phyloP scores from a whole-genome alignment of 2,329 filamentous ascomycete species.

The Stemphylium beticola region DNA sequence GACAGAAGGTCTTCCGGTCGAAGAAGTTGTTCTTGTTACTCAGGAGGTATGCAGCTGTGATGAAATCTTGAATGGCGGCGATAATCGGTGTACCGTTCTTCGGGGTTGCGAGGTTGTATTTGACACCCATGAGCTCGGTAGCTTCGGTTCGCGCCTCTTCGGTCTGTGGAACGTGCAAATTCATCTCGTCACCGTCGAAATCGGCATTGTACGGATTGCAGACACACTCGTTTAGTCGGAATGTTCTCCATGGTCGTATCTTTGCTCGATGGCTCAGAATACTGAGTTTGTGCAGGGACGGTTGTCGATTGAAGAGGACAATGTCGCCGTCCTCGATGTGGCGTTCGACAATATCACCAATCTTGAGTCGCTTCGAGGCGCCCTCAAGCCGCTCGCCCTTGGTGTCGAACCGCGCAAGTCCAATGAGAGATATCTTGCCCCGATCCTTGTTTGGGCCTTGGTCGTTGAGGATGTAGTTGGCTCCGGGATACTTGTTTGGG shows the following conservation, averaged over 20 bases:
- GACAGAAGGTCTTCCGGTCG: conserved; percentile 84
- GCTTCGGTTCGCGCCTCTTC: conserved; percentile 96
- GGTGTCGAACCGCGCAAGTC: conserved; percentile 43
- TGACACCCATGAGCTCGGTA: conserved; percentile 96
- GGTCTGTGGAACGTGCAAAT: conserved; percentile 95
- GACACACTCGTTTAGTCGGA: conserved; percentile 96
- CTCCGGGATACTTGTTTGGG: conserved; percentile 81
- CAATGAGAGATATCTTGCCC: conserved; percentile 75
- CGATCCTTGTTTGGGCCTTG: conserved; percentile 55
- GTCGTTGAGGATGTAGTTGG: conserved; percentile 76
- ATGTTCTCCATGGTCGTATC: conserved; percentile 92
- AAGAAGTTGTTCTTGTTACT: conserved; percentile 94
- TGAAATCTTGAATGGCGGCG: conserved; percentile 99
- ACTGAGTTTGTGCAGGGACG: conserved; percentile 96
- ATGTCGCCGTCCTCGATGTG: conserved; percentile 96
- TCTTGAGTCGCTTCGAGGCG: conserved; percentile 74
- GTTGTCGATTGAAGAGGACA: conserved; percentile 96
- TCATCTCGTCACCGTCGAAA: conserved; percentile 99
- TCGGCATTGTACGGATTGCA: conserved; percentile 98
- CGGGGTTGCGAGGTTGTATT: conserved; percentile 92
- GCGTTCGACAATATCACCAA: conserved; percentile 90
- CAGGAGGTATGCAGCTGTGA: conserved; percentile 89
- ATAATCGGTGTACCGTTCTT: conserved; percentile 99
- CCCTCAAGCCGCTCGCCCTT: conserved; percentile 67
- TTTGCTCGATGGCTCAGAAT: conserved; percentile 97